A percentile compares a stretch with the other conserved stretches of the same genome.
Conservation (phyloP, 805 yeast genomes). For the Novakomyces olei region DNA sequence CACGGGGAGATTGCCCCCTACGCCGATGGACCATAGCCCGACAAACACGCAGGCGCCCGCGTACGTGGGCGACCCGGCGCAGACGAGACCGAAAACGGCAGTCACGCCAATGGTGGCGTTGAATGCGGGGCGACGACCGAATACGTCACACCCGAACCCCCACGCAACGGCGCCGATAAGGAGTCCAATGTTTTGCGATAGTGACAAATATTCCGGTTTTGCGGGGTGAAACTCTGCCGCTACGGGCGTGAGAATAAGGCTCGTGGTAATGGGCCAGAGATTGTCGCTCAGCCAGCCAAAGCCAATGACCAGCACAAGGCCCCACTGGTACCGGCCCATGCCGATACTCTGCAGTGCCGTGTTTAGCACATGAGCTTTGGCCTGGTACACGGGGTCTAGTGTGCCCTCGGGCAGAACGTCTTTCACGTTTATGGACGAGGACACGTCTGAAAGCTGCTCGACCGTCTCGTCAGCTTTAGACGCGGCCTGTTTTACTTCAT, state of each 20-base stretch:
- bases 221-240: neutral
- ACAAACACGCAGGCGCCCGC: constrained; percentile 26
- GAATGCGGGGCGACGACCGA: constrained; percentile 32
- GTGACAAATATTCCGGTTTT: neutral
- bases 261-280: neutral
- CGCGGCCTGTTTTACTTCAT: too few relatives aligned
- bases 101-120: constrained; percentile 27
- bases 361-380: constrained; percentile 3
- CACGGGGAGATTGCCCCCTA: constrained; percentile 36
- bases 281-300: constrained; percentile 22
- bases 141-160: constrained; percentile 34
- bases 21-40: constrained; percentile 23
- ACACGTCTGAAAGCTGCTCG: too few relatives aligned
- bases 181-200: neutral
- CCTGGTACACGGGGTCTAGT: too few relatives aligned
- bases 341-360: constrained; percentile 37
- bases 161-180: constrained; percentile 29
- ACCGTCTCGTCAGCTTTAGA: too few relatives aligned
- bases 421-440: too few relatives aligned
- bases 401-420: too few relatives aligned
- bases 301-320: constrained; percentile 30
- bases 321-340: constrained; percentile 32
- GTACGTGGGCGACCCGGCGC: constrained; percentile 30
- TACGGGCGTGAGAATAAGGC: neutral
- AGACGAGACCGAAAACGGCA: constrained; percentile 29